Evolutionary conservation across 306 rosid species (phyloP).

Genomic region (Lathyrus tuberosus): DNA sequence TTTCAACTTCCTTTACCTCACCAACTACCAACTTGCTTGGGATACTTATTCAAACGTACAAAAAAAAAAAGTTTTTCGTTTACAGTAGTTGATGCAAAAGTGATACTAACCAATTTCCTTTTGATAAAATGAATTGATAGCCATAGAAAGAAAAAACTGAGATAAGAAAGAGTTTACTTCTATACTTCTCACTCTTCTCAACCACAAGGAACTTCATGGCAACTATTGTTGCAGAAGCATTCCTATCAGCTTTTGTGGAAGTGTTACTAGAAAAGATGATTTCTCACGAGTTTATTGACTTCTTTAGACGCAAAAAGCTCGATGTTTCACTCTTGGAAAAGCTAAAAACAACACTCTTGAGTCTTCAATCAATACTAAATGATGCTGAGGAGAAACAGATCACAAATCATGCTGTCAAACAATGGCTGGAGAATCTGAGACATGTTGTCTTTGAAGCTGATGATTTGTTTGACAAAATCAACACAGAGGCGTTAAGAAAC

Average conservation of each 20-base stretch:
- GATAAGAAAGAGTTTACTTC: background rate
- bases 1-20: no score
- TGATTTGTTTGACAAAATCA: constrained; percentile 5
- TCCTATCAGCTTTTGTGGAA: constrained; percentile 32
- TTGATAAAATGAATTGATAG: no score
- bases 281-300: background rate
- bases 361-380: constrained; percentile 29
- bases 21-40: no score
- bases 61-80: no score
- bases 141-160: no score
- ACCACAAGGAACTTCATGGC: background rate
- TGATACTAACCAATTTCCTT: no score
- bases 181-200: background rate
- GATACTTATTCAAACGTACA: no score
- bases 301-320: background rate
- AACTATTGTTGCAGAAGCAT: constrained; percentile 33
- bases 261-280: constrained; percentile 12
- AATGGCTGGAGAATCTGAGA: constrained; percentile 37
- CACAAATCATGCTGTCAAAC: constrained; percentile 1
- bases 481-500: constrained; percentile 26
- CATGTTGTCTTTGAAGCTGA: constrained; percentile 31
- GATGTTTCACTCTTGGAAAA: constrained; percentile 17
- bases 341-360: constrained; percentile 24
- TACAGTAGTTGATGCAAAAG: no score
- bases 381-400: constrained; percentile 40